A percentile compares a stretch with the other conserved stretches of the same genome.
These are phyloP conservation scores for Sporisorium scitamineum DNA, from an alignment of 1,284 basidiomycete species.

Conservation along the genomic window DNA sequence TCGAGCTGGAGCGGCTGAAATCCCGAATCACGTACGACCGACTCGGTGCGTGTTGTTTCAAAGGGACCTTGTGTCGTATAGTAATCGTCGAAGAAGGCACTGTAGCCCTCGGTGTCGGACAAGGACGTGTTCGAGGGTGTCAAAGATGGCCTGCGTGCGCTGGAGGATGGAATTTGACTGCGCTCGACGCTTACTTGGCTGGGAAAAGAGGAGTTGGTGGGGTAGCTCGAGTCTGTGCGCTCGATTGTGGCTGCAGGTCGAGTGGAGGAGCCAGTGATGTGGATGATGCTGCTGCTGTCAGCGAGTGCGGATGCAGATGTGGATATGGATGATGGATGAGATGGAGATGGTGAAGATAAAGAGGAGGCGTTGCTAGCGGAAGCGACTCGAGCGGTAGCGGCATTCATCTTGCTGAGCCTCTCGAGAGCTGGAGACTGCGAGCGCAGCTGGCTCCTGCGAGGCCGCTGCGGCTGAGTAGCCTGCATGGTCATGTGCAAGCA, in stretches of 20 bases:
- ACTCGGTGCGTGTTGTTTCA: not conserved
- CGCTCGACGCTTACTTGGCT: not conserved
- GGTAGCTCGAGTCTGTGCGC: conserved; percentile 1
- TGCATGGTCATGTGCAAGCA: conserved; percentile 1
- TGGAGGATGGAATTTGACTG: not conserved
- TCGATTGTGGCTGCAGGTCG: not conserved
- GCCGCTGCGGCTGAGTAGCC: not conserved
- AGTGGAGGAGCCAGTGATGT: not conserved
- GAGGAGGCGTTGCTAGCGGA: not conserved
- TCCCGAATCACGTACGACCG: not conserved
- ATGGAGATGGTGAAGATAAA: conserved; percentile 8
- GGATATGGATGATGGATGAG: not conserved
- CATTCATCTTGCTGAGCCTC: conserved; percentile 1
- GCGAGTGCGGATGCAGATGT: not conserved
- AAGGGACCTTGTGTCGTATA: not conserved
- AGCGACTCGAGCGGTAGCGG: not conserved
- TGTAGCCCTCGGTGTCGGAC: conserved; percentile 12
- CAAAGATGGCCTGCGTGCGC: not conserved
- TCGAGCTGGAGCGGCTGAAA: not conserved
- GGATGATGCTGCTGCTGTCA: not conserved
- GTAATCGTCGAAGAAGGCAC: conserved; percentile 29
- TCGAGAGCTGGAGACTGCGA: conserved; percentile 3
- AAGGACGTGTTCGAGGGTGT: not conserved
- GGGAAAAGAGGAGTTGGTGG: not conserved
- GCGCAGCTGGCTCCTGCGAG: not conserved